Evolutionary conservation across 2,329 filamentous ascomycete species (phyloP).

Genomic region (Nemania bipapillata): DNA sequence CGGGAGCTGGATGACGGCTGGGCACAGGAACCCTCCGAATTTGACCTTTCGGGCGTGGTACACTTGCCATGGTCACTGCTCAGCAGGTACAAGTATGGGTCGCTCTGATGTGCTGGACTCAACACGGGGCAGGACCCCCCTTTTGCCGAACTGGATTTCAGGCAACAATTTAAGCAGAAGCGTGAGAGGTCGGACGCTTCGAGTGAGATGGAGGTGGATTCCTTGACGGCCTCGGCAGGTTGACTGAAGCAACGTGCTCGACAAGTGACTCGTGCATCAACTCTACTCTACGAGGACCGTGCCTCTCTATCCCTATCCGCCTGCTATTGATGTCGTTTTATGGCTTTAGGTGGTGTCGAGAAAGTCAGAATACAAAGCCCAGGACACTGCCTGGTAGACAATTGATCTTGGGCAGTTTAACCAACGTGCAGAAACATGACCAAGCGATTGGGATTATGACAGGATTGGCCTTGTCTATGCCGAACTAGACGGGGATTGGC

Average conservation of each 20-base stretch:
- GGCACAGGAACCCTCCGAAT: conserved; percentile 29
- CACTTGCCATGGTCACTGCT: conserved; percentile 20
- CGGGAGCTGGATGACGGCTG: conserved; percentile 10
- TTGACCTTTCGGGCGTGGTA: conserved; percentile 2
- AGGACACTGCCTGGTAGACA: too few species aligned
- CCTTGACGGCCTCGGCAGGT: neutral
- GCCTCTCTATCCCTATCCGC: neutral
- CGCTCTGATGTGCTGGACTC: neutral
- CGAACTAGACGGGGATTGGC: too few species aligned
- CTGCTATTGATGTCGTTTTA: neutral
- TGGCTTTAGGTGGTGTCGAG: neutral
- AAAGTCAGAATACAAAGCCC: neutral
- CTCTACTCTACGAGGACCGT: neutral
- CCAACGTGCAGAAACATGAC: neutral
- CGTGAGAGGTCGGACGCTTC: conserved; percentile 4
- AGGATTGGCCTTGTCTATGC: neutral
- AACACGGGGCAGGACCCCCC: conserved; percentile 5
- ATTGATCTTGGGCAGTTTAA: neutral
- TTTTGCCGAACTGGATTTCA: conserved; percentile 14
- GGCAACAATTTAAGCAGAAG: conserved; percentile 30
- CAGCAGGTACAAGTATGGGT: conserved; percentile 1
- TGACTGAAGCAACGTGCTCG: neutral
- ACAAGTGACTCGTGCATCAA: conserved; percentile 10
- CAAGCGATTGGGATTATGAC: too few species aligned
- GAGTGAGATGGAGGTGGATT: neutral